Percentiles rank a stretch among this genome's conserved stretches.
Conservation (phyloP, 441 rosid species). For the Lepidium campestre region DNA sequence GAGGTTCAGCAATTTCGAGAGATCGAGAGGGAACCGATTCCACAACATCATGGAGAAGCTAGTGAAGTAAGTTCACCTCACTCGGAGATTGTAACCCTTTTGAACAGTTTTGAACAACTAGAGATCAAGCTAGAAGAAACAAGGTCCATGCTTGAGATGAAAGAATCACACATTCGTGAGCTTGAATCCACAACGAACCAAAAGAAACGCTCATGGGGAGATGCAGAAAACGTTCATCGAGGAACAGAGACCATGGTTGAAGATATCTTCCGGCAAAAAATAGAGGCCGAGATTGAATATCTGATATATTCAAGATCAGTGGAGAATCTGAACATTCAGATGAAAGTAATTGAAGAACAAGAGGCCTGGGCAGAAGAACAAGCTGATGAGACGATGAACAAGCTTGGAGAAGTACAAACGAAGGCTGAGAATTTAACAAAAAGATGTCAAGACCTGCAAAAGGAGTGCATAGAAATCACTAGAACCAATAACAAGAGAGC, state of each 20-base stretch:
- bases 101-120: conserved; percentile 41
- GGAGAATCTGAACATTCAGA: conserved; percentile 35
- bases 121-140: conserved; percentile 60
- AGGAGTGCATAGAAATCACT: conserved; percentile 27
- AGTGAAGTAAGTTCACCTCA: conserved; percentile 35
- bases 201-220: not conserved
- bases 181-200: conserved; percentile 39
- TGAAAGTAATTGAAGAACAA: conserved; percentile 34
- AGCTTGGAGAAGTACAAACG: conserved; percentile 40
- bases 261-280: conserved; percentile 55
- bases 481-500: conserved; percentile 40
- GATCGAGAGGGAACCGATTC: conserved; percentile 43
- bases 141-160: conserved; percentile 37
- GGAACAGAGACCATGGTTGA: conserved; percentile 47
- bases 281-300: conserved; percentile 69
- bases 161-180: conserved; percentile 52
- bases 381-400: conserved; percentile 28
- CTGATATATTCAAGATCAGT: conserved; percentile 40
- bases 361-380: conserved; percentile 38
- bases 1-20: conserved; percentile 60
- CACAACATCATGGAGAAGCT: conserved; percentile 15
- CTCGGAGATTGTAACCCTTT: conserved; percentile 25
- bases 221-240: no score
- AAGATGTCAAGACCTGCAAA: conserved; percentile 43
- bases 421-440: conserved; percentile 38